Conservation (phyloP, 2,329 filamentous ascomycete genomes). For the Pyrenophora seminiperda region DNA sequence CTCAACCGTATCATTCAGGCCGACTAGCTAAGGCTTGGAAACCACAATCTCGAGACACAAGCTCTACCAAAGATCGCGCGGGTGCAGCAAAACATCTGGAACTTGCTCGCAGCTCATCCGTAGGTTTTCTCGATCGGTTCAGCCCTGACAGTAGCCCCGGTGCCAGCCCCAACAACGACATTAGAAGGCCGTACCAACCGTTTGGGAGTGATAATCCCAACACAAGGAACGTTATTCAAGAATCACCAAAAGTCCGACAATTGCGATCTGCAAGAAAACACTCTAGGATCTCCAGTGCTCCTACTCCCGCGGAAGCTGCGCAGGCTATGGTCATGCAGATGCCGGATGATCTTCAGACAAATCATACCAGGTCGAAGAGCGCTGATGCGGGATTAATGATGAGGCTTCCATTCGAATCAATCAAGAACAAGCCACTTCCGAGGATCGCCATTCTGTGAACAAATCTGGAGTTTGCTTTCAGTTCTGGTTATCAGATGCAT, state of each 20-base stretch:
- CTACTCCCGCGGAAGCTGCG: conserved; percentile 8
- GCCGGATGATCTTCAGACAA: conserved; percentile 8
- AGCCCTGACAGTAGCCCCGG: conserved; percentile 21
- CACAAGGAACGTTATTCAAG: conserved; percentile 1
- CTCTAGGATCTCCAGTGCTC: conserved; percentile 11
- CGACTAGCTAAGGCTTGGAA: conserved; percentile 27
- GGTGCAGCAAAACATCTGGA: neutral
- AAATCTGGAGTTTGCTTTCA: neutral
- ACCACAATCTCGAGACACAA: conserved; percentile 13
- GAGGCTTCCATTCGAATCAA: conserved; percentile 24
- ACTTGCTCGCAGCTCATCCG: conserved; percentile 20
- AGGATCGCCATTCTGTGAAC: conserved; percentile 28
- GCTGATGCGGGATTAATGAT: conserved; percentile 4
- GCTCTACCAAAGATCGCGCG: neutral
- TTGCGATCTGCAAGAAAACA: conserved; percentile 20
- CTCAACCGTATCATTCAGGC: neutral
- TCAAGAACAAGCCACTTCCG: conserved; percentile 39
- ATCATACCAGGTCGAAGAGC: conserved; percentile 4
- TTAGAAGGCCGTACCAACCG: neutral
- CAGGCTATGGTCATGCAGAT: conserved; percentile 12
- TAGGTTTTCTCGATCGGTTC: conserved; percentile 23
- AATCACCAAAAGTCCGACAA: conserved; percentile 17
- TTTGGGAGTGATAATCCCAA: conserved; percentile 24
- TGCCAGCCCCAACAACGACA: conserved; percentile 20
- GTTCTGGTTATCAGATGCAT: no score